phyloP scores from a whole-genome alignment of 139 green algal species.

The Chlorella vulgaris region DNA sequence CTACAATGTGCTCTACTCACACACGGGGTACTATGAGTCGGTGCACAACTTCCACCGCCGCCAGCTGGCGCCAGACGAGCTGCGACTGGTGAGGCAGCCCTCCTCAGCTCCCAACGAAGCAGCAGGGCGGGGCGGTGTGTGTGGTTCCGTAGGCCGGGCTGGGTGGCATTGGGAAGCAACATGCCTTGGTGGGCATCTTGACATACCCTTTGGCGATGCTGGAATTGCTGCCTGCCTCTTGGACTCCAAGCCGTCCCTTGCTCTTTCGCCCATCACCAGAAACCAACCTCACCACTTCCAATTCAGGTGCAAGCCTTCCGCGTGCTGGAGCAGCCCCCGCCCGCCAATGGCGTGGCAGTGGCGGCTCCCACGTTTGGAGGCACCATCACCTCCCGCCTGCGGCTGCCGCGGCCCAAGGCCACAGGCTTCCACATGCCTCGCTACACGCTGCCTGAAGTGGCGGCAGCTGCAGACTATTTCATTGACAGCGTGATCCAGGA shows the following conservation, averaged over 20 bases:
- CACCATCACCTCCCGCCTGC: conserved; percentile 6
- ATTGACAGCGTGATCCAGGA: not conserved
- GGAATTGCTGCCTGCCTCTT: too few species aligned
- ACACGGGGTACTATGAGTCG: conserved; percentile 55
- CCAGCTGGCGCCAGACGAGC: conserved; percentile 43
- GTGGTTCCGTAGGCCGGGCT: too few species aligned
- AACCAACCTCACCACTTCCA: not conserved
- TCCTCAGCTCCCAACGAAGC: too few species aligned
- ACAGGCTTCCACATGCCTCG: conserved; percentile 16
- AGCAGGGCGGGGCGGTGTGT: not conserved
- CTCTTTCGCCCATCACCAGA: not conserved
- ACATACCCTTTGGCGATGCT: too few species aligned
- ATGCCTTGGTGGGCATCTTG: too few species aligned
- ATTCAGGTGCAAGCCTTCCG: conserved; percentile 48
- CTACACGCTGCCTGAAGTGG: not conserved
- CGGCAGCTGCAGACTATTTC: conserved; percentile 1
- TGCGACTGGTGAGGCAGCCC: conserved; percentile 52
- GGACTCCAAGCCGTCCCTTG: too few species aligned
- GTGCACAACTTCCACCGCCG: conserved; percentile 30
- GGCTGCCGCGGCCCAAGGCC: conserved; percentile 18
- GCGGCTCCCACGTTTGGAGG: conserved; percentile 22
- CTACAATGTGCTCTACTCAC: conserved; percentile 70
- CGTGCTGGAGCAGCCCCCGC: conserved; percentile 40
- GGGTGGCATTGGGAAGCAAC: too few species aligned
- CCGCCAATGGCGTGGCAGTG: conserved; percentile 20